Evolutionary conservation across 805 yeast species (phyloP).

Genomic region (Monosporozyma aerobia): DNA sequence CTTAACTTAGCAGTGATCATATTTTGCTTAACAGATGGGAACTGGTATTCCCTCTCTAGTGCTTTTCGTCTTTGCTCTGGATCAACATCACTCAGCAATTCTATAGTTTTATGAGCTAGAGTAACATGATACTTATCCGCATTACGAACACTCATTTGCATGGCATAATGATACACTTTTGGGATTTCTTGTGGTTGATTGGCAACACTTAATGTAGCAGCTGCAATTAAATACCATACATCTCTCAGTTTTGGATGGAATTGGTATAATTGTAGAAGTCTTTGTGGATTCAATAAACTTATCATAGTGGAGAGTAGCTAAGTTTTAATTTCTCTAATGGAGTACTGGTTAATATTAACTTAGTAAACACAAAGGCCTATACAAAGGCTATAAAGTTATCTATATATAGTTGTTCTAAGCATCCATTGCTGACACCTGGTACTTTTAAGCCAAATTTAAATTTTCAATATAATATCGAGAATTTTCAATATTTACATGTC

Average conservation of each 20-base stretch:
- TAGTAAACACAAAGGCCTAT: background rate
- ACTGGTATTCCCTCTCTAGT: conserved; percentile 15
- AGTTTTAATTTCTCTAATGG: no score
- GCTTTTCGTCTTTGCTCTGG: conserved; percentile 1
- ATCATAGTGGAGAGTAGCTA: conserved; percentile 6
- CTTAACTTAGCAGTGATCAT: conserved; percentile 47
- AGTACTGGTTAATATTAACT: no score
- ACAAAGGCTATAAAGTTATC: background rate
- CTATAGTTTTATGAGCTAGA: conserved; percentile 18
- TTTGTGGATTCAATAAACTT: conserved; percentile 20
- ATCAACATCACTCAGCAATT: conserved; percentile 7
- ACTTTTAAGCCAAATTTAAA: background rate
- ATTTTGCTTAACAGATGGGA: conserved; percentile 15
- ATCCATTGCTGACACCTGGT: no score
- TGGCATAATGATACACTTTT: conserved; percentile 58
- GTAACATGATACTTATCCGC: conserved; percentile 11
- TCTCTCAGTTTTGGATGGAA: conserved; percentile 44
- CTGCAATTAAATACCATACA: conserved; percentile 72
- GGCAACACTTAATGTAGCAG: conserved; percentile 72
- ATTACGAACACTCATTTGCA: conserved; percentile 25
- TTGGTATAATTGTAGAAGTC: conserved; percentile 22
- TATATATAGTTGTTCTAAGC: background rate
- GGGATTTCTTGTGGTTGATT: conserved; percentile 80
- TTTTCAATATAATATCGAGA: background rate
- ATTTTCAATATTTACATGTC: background rate